Base-by-base conservation (phyloP, 1,284 basidiomycete genomes). In the Ustilago hordei region DNA sequence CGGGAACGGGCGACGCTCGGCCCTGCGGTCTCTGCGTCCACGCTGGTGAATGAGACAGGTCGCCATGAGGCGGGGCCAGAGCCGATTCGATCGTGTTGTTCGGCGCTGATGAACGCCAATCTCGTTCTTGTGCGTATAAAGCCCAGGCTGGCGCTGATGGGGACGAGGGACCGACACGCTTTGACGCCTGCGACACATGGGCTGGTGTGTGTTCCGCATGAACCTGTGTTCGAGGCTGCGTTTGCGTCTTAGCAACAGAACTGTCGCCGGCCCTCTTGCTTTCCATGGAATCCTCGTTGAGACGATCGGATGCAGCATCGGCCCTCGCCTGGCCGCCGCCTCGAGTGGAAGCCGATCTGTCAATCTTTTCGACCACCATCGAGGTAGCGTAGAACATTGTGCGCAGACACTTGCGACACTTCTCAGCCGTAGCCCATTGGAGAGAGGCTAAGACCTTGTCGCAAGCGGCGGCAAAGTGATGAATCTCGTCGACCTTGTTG, bases 341-440 rank as follows among this genome's bases (percentile, higher is more conserved):
- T 13, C 60, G 36, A 8, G 62, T 60, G n/a, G 63, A 35, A 35
- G 69, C 41, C 61, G 66, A 61, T 35, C 70, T 60, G 31, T 78
- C 70, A 38, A 78, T 68, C 68, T 75, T 74, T 39, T 78, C 68
- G n/a, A 78, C 68, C 8, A 78, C 64, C 4, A 69, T 61, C 17
- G 68, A 68, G 13, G 75, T 78, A 2, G 75, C 75, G 19, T 71
- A 71, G 55, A 78, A 78, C 75, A 78, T 78, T 9, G 75, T 69
- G 23, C 68, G 54, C 56, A 78, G 32, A 56, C 75, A 78, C 36
- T 75, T 78, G 43, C 75, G 67, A 48, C 75, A 78, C 50, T 75
- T 78, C 39, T 78, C 75, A 0, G 75, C 75, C 5, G 70, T 78
- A 3, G 71, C 65, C 75, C 75, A 78, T n/a, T 78, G 67, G 4